Percentiles rank a stretch among this genome's conserved stretches.
These are phyloP conservation scores for Alnus glutinosa DNA, from an alignment of 306 rosid species.

Conservation along the genomic window DNA sequence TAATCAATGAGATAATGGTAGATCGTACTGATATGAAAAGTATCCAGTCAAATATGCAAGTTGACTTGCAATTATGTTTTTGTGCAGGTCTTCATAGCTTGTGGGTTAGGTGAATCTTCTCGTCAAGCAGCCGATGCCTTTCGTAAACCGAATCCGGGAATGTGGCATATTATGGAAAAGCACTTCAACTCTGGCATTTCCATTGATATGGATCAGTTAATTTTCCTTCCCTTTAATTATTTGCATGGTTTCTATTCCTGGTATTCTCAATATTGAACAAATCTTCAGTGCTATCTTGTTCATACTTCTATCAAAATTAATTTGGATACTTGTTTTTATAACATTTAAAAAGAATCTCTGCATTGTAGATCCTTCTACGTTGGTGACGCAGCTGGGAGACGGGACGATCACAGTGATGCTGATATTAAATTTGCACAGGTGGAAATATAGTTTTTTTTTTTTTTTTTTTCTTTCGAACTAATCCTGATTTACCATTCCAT, in stretches of 20 bases:
- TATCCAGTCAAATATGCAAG: slow-evolving; percentile 3
- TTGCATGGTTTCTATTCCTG: not conserved
- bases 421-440: slow-evolving; percentile 91
- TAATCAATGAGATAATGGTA: not conserved
- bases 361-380: slow-evolving; percentile 81
- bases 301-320: slow-evolving; percentile 6
- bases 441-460: not conserved
- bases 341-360: slow-evolving; percentile 24
- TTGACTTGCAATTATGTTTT: slow-evolving; percentile 18
- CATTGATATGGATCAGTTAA: slow-evolving; percentile 79
- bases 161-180: slow-evolving; percentile 84
- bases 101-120: slow-evolving; percentile 53
- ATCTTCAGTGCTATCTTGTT: slow-evolving; percentile 9
- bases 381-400: slow-evolving; percentile 97
- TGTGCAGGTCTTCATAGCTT: slow-evolving; percentile 86
- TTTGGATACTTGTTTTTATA: slow-evolving; percentile 4
- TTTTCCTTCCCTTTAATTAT: slow-evolving; percentile 29
- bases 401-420: slow-evolving; percentile 82
- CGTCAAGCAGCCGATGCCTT: slow-evolving; percentile 57
- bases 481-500: not conserved
- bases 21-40: not conserved
- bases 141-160: slow-evolving; percentile 87
- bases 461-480: not conserved
- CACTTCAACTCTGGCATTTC: slow-evolving; percentile 83
- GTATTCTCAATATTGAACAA: not conserved